Evolutionary conservation across 1,139 yeast species (phyloP).

Genomic region (Kurtzmaniella quercitrusa): DNA sequence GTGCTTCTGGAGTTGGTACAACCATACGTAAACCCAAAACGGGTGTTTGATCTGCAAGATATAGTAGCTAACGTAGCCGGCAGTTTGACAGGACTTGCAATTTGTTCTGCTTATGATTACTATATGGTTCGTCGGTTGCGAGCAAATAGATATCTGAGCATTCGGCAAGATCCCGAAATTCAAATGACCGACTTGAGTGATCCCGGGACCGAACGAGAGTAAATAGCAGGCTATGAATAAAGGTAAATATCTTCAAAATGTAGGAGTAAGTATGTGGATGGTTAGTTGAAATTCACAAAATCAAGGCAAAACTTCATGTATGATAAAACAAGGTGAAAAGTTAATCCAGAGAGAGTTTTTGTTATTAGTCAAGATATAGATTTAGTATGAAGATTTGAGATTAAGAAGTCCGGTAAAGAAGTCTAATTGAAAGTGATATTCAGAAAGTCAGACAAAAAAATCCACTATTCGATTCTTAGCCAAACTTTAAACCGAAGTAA

Average conservation of each 20-base stretch:
- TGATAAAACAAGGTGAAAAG: no score
- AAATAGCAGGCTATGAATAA: not conserved
- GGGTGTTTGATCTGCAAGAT: conserved; percentile 49
- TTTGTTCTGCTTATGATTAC: conserved; percentile 11
- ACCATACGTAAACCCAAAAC: conserved; percentile 35
- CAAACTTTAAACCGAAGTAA: no score
- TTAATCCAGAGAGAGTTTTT: no score
- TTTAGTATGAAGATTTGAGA: no score
- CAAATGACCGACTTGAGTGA: not conserved
- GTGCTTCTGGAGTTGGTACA: conserved; percentile 54
- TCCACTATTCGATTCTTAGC: no score
- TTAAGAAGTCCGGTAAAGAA: no score
- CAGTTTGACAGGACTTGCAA: conserved; percentile 24
- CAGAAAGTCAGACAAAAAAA: no score
- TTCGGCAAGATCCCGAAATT: conserved; percentile 1
- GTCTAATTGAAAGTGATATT: no score
- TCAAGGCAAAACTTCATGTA: no score
- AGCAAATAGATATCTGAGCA: conserved; percentile 3
- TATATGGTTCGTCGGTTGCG: conserved; percentile 1
- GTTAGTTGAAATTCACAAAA: no score
- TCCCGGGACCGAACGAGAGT: conserved; percentile 1
- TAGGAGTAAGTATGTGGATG: not conserved
- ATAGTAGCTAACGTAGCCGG: conserved; percentile 42
- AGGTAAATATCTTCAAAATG: not conserved
- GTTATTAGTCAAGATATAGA: no score